phyloP scores from a whole-genome alignment of 805 yeast genomes.

The Kodamaea kaohsiungensis region DNA sequence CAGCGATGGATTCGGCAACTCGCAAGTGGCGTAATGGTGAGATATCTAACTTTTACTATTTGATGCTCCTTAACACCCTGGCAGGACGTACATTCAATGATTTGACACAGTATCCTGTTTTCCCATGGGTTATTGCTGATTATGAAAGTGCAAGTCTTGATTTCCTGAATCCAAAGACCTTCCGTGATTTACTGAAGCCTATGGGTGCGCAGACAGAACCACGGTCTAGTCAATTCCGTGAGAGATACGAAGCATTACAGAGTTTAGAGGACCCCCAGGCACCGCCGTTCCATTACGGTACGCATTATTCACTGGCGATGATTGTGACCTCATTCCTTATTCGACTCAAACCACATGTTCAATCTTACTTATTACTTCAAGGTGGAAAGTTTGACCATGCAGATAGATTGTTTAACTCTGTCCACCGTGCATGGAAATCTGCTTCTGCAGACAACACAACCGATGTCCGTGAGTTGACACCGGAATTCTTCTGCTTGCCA shows the following conservation, averaged over 20 bases:
- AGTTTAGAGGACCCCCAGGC: slow-evolving; percentile 58
- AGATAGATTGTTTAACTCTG: slow-evolving; percentile 73
- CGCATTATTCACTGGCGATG: slow-evolving; percentile 94
- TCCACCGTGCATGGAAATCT: slow-evolving; percentile 78
- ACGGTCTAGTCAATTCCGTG: slow-evolving; percentile 64
- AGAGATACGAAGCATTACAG: slow-evolving; percentile 69
- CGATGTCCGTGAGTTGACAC: slow-evolving; percentile 84
- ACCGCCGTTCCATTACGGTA: slow-evolving; percentile 89
- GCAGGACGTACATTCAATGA: slow-evolving; percentile 92
- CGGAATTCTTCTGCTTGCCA: slow-evolving; percentile 82
- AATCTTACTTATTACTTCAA: slow-evolving; percentile 74
- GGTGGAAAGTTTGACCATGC: slow-evolving; percentile 91
- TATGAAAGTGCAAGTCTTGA: slow-evolving; percentile 73
- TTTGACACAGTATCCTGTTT: slow-evolving; percentile 85
- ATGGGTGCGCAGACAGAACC: slow-evolving; percentile 82
- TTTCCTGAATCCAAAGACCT: slow-evolving; percentile 58
- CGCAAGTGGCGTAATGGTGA: slow-evolving; percentile 72
- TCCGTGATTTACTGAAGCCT: slow-evolving; percentile 78
- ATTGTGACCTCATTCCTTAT: slow-evolving; percentile 81
- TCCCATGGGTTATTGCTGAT: slow-evolving; percentile 90
- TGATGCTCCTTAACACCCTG: slow-evolving; percentile 76
- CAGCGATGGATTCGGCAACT: slow-evolving; percentile 45
- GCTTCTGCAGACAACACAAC: slow-evolving; percentile 79
- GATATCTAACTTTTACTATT: slow-evolving; percentile 78
- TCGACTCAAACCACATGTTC: slow-evolving; percentile 77